Evolutionary conservation across 164 flowering plant species (phyloP).

Genomic region (Warburgia ugandensis): DNA sequence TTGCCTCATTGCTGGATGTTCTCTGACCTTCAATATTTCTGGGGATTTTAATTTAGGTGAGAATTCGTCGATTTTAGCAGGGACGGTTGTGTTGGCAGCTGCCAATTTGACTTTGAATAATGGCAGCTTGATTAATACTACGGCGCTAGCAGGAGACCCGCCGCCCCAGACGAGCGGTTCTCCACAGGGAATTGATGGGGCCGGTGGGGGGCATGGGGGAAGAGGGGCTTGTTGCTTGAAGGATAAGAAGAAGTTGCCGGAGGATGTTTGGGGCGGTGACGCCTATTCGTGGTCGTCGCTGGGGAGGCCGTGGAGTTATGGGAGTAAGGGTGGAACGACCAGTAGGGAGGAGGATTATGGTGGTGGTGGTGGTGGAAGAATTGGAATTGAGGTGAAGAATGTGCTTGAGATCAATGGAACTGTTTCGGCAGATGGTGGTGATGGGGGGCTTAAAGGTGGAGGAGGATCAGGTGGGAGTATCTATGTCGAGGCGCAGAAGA

Average conservation of each 20-base stretch:
- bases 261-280: conserved; percentile 94
- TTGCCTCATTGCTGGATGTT: conserved; percentile 50
- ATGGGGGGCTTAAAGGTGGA: conserved; percentile 75
- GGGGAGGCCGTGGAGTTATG: conserved; percentile 52
- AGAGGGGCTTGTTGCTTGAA: conserved; percentile 71
- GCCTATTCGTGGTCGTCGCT: conserved; percentile 65
- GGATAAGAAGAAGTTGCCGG: conserved; percentile 51
- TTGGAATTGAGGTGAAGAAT: conserved; percentile 22
- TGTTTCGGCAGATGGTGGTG: conserved; percentile 75
- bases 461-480: conserved; percentile 99
- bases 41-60: conserved; percentile 44
- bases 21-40: conserved; percentile 38
- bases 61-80: conserved; percentile 38
- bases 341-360: conserved; percentile 59
- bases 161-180: conserved; percentile 75
- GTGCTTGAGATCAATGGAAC: conserved; percentile 37
- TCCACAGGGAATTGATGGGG: conserved; percentile 56
- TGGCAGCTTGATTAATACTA: conserved; percentile 50
- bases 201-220: conserved; percentile 96
- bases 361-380: conserved; percentile 76
- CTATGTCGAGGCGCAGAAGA: conserved; percentile 48
- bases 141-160: conserved; percentile 58
- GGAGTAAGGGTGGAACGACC: conserved; percentile 76
- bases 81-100: conserved; percentile 37
- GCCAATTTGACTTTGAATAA: conserved; percentile 29